Evolutionary conservation across 225 moss, liverwort and hornwort species (phyloP).

Genomic region (Neckera pumila): DNA sequence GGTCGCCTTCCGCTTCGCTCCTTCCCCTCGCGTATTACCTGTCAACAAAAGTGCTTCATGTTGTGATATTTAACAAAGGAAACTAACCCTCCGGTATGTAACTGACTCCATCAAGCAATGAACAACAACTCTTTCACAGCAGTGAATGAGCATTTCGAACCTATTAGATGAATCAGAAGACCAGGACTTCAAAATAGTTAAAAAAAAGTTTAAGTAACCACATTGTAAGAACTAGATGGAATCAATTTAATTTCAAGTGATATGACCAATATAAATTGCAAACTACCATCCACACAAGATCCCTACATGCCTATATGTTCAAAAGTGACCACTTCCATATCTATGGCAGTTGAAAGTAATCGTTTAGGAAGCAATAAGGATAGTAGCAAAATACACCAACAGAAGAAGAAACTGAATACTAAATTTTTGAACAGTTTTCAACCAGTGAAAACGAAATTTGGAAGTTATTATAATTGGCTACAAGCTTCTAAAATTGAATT

Average conservation of each 20-base stretch:
- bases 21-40: neutral
- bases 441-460: neutral
- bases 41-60: neutral
- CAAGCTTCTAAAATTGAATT: neutral
- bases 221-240: neutral
- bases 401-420: neutral
- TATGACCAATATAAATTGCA: neutral
- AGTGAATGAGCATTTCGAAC: neutral
- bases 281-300: neutral
- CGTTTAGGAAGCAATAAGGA: neutral
- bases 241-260: neutral
- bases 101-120: neutral
- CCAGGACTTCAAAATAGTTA: neutral
- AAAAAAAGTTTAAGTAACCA: neutral
- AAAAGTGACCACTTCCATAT: neutral
- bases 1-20: slow-evolving; percentile 28
- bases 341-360: neutral
- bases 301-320: neutral
- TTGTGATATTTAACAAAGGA: neutral
- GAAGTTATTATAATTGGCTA: neutral
- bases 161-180: neutral
- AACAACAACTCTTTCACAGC: neutral
- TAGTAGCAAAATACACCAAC: no score
- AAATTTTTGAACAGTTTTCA: neutral
- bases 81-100: neutral